Evolutionary conservation across 2,329 filamentous ascomycete genomes (phyloP).

Genomic region (Cercospora citrullina): DNA sequence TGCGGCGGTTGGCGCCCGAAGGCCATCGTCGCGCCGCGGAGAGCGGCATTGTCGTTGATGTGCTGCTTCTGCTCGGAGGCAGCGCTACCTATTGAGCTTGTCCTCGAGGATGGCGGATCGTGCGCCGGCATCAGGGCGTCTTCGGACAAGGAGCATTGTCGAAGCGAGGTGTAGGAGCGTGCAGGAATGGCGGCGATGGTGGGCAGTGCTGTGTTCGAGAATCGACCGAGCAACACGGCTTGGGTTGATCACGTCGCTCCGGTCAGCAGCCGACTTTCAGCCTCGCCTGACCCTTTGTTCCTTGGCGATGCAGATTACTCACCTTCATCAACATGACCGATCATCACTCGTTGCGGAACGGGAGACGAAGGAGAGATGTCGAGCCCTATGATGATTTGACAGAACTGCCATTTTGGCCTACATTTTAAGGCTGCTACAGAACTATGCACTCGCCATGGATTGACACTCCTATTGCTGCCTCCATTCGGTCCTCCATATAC

Average conservation of each 20-base stretch:
- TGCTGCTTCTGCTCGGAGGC: slow-evolving; percentile 19
- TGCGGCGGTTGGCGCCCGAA: slow-evolving; percentile 46
- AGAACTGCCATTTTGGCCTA: too few relatives aligned
- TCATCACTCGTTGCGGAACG: not conserved
- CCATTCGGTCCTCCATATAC: too few relatives aligned
- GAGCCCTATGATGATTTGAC: too few relatives aligned
- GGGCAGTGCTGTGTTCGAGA: not conserved
- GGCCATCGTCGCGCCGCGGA: slow-evolving; percentile 51
- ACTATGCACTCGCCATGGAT: too few relatives aligned
- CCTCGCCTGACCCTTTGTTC: not conserved
- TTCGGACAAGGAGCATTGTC: slow-evolving; percentile 6
- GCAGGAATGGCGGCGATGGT: not conserved
- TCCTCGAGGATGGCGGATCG: slow-evolving; percentile 23
- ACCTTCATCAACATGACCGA: not conserved
- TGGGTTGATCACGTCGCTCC: not conserved
- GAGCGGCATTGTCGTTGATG: slow-evolving; percentile 43
- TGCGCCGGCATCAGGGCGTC: slow-evolving; percentile 29
- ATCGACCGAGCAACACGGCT: not conserved
- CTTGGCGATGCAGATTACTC: not conserved
- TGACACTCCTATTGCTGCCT: too few relatives aligned
- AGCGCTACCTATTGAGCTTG: slow-evolving; percentile 29
- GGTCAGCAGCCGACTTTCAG: slow-evolving; percentile 6
- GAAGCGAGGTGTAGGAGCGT: not conserved
- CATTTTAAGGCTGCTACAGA: too few relatives aligned
- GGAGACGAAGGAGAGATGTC: too few relatives aligned